Base-by-base conservation (phyloP, 768 basidiomycete species). In the Pleurotus salmoneostramineus region DNA sequence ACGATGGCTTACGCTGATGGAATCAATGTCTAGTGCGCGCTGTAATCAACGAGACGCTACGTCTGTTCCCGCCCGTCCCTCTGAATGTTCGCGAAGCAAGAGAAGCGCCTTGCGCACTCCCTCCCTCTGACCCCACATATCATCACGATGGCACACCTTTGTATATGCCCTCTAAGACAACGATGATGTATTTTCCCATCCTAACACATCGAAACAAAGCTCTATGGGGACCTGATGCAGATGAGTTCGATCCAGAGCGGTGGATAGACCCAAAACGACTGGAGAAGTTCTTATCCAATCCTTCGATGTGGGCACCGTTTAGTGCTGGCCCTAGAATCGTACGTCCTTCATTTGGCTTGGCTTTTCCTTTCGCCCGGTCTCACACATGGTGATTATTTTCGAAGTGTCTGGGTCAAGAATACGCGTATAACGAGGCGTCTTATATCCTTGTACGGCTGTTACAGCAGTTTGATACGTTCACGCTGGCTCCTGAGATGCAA, bases 41-140 rank as follows among this genome's bases (percentile, higher is more conserved):
- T 8, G 87, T 91, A 37, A 81, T 93, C 43, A 88, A 92, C 60
- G 91, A 93, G 65, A 85, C 85, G 0, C 75, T 93, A 21, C 79
- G 91, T 14, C 72, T 93, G 1, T 93, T 87, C 71, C 90, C 90
- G 3, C 88, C 91, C 5, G 87, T 93, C 0, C 89, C 90, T 5
- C 70, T 89, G 43, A 91, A 91, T 64, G 73, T 83, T 42, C 80
- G 88, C 34, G 84, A 87, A 70, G 77, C 75, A 42, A 79, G 86
- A 45, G 63, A 72, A 0, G 64, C 69, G 3, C 68, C 81, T 11
- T 81, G 80, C 62, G 71, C 79, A 0, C 72, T 88, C 6, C 86
- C 85, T 4, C 72, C 68, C 2, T 72, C 82, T 12, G 84, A 84
- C 59, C 66, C 67, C 34, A 81, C 85, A 0, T 84, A 77, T 58